Evolutionary conservation across 495 filamentous ascomycete species (phyloP), one percentile per base, ranked within the genome.

Genomic region (Penicillium chermesinum): DNA sequence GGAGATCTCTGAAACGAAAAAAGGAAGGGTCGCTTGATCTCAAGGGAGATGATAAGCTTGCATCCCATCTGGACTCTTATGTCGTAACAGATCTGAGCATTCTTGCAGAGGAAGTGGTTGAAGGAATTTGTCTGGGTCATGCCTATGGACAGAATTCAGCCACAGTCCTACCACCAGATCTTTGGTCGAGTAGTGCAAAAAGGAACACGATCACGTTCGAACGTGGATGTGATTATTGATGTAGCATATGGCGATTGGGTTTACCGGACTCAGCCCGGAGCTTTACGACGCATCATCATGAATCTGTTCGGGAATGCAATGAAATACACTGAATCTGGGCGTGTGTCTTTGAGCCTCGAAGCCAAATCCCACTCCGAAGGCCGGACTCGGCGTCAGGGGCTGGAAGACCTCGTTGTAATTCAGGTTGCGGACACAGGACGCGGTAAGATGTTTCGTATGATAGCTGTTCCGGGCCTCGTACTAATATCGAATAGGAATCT

Each of bases 261-360:
- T 10, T 89, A 87, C 62, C 70, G 70, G 3, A 80, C 82, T 0
- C 84, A 90, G 34, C 84, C 85, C 0, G 86, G 86, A 3, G 87
- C 86, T 2, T 64, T 89, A 33, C 76, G 84, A 14, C 79, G 88
- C 2, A 78, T 90, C 35, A 76, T 93, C 25, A 87, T 89, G 84
- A 91, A 94, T 54, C 52, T 91, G 1, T 83, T 89, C 45, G 85
- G 88, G 14, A 94, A 94, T 62, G 81, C 88, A 0, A 75, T 91
- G 54, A 94, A 94, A 54, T 91, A 88, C 53, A 89, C 84, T 5
- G 72, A 72, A 7, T 63, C 71, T 1, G 88, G 88, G 4, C 80
- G 71, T 42, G 84, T 94, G 22, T 74, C 75, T 4, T 64, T 91
- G 12, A 75, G 64, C 0, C 61, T 89, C 13, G 74, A 72, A 35